These are phyloP conservation scores for Triticum monococcum DNA, from an alignment of 176 grass and related monocot genomes.

Conservation along the genomic window DNA sequence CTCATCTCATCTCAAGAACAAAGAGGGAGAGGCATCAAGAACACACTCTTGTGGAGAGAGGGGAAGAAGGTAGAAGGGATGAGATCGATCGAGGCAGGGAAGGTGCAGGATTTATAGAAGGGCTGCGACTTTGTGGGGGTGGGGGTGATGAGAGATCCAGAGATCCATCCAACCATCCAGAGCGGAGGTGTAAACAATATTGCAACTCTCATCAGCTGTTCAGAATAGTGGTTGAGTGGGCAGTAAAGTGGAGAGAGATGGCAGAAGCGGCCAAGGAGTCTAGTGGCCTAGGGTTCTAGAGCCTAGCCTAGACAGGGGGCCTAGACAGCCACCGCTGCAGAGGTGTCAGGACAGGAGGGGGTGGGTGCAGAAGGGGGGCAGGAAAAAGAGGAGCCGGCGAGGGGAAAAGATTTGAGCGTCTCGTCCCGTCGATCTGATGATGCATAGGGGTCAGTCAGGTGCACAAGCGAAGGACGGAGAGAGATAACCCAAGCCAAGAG, in stretches of 20 bases:
- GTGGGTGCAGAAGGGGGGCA: constrained; percentile 32
- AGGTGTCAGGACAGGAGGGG: constrained; percentile 38
- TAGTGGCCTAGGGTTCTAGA: constrained; percentile 14
- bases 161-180: not conserved
- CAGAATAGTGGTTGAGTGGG: constrained; percentile 41
- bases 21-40: not conserved
- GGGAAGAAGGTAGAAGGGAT: not conserved
- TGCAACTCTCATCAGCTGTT: constrained; percentile 19
- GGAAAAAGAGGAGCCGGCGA: constrained; percentile 13
- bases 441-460: not conserved
- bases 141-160: constrained; percentile 14
- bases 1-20: not conserved
- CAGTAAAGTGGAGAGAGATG: constrained; percentile 37
- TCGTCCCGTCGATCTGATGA: not conserved
- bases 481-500: not conserved
- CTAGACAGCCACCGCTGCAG: constrained; percentile 42
- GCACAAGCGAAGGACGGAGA: not conserved
- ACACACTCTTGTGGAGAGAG: not conserved
- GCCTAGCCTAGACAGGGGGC: constrained; percentile 30
- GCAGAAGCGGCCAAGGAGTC: not conserved
- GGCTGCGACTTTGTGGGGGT: not conserved
- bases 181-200: constrained; percentile 6
- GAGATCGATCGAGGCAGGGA: too few species aligned
- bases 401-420: not conserved
- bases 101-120: constrained; percentile 46